phyloP scores from a whole-genome alignment of 768 basidiomycete species.

The Xerocomellus intermedius region DNA sequence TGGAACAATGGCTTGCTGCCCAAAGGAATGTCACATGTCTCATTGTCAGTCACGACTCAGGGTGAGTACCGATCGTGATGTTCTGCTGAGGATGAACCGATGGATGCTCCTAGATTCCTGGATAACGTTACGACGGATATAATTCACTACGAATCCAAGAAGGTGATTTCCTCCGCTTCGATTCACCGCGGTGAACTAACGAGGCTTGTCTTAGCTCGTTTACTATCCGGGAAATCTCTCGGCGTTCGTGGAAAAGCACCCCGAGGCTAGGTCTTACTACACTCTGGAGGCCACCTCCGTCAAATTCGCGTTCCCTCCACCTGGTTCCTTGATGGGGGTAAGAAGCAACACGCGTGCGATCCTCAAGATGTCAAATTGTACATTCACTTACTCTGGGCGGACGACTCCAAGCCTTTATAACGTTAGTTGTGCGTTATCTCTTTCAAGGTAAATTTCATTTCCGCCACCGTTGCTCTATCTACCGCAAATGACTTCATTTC shows the following conservation, averaged over 20 bases:
- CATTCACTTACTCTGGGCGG: slow-evolving; percentile 91
- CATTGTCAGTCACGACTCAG: slow-evolving; percentile 95
- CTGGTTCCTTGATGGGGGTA: slow-evolving; percentile 96
- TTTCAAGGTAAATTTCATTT: slow-evolving; percentile 66
- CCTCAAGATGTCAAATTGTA: slow-evolving; percentile 87
- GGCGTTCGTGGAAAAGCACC: slow-evolving; percentile 83
- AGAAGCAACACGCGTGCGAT: slow-evolving; percentile 95
- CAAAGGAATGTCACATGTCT: slow-evolving; percentile 87
- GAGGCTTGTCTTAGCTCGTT: slow-evolving; percentile 56
- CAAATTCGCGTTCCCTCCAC: slow-evolving; percentile 94
- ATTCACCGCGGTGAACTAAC: slow-evolving; percentile 17
- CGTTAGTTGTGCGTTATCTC: slow-evolving; percentile 89
- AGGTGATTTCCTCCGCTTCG: slow-evolving; percentile 42
- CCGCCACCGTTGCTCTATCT: slow-evolving; percentile 20
- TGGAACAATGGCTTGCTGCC: slow-evolving; percentile 81
- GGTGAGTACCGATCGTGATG: slow-evolving; percentile 47
- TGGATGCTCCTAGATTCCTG: slow-evolving; percentile 62
- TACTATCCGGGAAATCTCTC: slow-evolving; percentile 95
- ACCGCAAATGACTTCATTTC: slow-evolving; percentile 21
- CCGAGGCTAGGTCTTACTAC: slow-evolving; percentile 95
- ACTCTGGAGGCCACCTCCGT: slow-evolving; percentile 90
- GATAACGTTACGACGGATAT: slow-evolving; percentile 96
- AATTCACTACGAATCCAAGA: slow-evolving; percentile 95
- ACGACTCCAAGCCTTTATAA: slow-evolving; percentile 75
- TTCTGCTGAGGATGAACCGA: slow-evolving; percentile 7